Evolutionary conservation across 2,329 filamentous ascomycete genomes (phyloP), one percentile per base, ranked within the genome.

Genomic region (Cadophora luteo-olivacea): DNA sequence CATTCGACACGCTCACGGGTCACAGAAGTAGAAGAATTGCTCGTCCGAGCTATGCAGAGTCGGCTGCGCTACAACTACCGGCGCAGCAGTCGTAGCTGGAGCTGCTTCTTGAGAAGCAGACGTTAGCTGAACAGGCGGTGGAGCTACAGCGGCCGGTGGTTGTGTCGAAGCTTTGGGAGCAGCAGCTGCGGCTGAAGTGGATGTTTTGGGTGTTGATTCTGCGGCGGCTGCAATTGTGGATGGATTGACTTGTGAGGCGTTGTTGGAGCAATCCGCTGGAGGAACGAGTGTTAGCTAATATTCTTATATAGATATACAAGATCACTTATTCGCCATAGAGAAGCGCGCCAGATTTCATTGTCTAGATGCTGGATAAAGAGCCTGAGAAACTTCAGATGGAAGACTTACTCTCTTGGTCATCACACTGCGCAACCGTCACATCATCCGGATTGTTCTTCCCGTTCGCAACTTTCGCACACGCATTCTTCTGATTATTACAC

Each of bases 1-100:
- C 12, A 12, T 6, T 48, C 19, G 36, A 38, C 32, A n/a, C 29
- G 3, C 32, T 61, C 55, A 66, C 6, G 60, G 33, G 69, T 73
- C 72, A 66, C 72, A 73, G 38, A 73, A 68, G 58, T 65, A 73
- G 33, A 69, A 68, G 64, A 72, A 73, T 14, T 72, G 54, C 14
- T 67, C 72, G 68, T 73, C 67, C 14, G 48, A 52, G 57, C 70
- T 71, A 29, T 68, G 63, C 60, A 69, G 22, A 24, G 66, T 68
- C 11, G 61, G 48, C 24, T 49, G 55, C 55, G 55, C 54, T 16
- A 60, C 64, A 6, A 52, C 36, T 0, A 61, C 61, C 9, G 66
- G 61, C n/a, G 29, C 32, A 41, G 45, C 51, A 32, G 61, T 48
- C 7, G 65, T 49, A 25, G 65, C 22, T 22, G 54, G 49, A n/a